Evolutionary conservation across 2,329 filamentous ascomycete species (phyloP).

Genomic region (Sclerotiophoma versabilis): DNA sequence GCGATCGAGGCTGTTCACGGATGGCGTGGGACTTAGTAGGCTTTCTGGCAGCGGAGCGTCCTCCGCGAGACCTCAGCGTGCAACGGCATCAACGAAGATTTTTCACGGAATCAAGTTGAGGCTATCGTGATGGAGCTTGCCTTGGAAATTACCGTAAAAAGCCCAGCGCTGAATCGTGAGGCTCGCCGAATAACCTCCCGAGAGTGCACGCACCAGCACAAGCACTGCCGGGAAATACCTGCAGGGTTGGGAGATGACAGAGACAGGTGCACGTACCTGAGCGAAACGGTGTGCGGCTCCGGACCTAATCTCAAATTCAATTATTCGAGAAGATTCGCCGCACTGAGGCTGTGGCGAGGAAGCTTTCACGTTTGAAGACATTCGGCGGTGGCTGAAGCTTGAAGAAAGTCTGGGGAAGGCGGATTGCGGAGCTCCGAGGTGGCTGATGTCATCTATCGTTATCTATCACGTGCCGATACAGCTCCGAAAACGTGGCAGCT

Average conservation of each 20-base stretch:
- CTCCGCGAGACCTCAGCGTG: slow-evolving; percentile 3
- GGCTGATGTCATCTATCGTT: slow-evolving; percentile 13
- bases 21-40: slow-evolving; percentile 9
- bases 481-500: slow-evolving; percentile 23
- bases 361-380: not conserved
- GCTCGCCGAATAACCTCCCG: slow-evolving; percentile 23
- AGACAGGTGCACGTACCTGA: slow-evolving; percentile 3
- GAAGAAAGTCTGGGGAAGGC: not conserved
- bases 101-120: slow-evolving; percentile 17
- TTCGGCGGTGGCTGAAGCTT: not conserved
- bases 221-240: slow-evolving; percentile 8
- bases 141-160: slow-evolving; percentile 26
- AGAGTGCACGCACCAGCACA: slow-evolving; percentile 19
- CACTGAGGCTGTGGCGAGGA: not conserved
- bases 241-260: slow-evolving; percentile 16
- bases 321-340: not conserved
- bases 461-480: slow-evolving; percentile 16
- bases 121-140: slow-evolving; percentile 20
- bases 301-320: not conserved
- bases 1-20: slow-evolving; percentile 1
- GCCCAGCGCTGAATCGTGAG: slow-evolving; percentile 18
- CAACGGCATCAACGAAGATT: slow-evolving; percentile 19
- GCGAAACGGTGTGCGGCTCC: not conserved
- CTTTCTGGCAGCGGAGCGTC: slow-evolving; percentile 14
- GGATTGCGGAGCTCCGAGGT: slow-evolving; percentile 4